Base-by-base conservation (phyloP, 1,284 basidiomycete genomes). In the Sporisorium scitamineum region DNA sequence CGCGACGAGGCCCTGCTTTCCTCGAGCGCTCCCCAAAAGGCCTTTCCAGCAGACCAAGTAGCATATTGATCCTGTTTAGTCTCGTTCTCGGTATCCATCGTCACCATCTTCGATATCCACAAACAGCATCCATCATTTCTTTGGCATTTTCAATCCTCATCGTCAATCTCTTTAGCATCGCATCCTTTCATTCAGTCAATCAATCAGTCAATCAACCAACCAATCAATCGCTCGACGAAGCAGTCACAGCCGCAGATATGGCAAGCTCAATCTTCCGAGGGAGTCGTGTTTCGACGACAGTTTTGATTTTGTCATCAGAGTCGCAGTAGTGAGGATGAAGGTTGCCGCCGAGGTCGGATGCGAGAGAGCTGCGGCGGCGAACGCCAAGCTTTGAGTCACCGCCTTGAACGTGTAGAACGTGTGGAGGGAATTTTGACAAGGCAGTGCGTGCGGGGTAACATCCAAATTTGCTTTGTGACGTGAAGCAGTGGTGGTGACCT, bases 21-120 rank as follows among this genome's bases (percentile, higher is more conserved):
- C 32, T 39, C 47, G 41, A 14, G 20, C 54, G 51, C 29, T 50
- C 26, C 37, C 26, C 50, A 68, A 56, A 68, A 58, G 65, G 65
- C 54, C 64, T 45, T 13, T 20, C 5, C 26, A 52, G 8, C 27
- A 57, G 34, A 54, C 50, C 60, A 53, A 53, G 14, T 39, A 52
- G 53, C 58, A 57, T 57, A 14, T 44, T 31, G 22, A 5, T 37
- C 14, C 10, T 8, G 6, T 18, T 13, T 13, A 13, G 27, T 55
- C 41, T 50, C 47, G 31, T 54, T 39, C 20, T 41, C 54, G 22
- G 42, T 48, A 24, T 26, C 18, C 39, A 63, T 50, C 56, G 44
- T 54, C 54, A 41, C 45, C 64, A 56, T 51, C 51, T 52, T 54
- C 44, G 41, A 45, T 47, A 27, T 20, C 51, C 60, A 31, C 9